These are phyloP conservation scores for Agaricus blazei DNA, from an alignment of 768 basidiomycete genomes.

Conservation along the genomic window DNA sequence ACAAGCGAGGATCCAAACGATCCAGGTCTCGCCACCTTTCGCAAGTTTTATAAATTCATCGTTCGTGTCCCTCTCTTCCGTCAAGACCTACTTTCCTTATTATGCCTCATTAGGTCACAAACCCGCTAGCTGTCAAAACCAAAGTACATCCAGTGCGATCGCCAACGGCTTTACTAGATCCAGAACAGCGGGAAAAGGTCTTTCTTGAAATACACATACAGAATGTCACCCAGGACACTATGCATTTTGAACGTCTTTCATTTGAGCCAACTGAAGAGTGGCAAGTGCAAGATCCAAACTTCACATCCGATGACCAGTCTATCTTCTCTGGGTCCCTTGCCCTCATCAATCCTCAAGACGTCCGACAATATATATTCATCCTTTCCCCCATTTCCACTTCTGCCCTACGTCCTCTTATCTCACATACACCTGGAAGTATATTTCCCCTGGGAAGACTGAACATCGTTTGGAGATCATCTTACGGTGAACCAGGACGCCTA, in stretches of 20 bases:
- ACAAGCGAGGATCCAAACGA: conserved; percentile 47
- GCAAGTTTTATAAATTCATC: conserved; percentile 89
- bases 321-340: conserved; percentile 61
- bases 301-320: conserved; percentile 18
- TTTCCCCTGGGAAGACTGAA: conserved; percentile 85
- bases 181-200: conserved; percentile 68
- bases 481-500: conserved; percentile 82
- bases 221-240: conserved; percentile 71
- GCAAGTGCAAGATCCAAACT: conserved; percentile 53
- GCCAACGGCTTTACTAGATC: conserved; percentile 63
- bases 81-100: neutral
- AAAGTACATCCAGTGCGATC: conserved; percentile 80
- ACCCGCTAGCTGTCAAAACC: conserved; percentile 92
- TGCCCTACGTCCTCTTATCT: conserved; percentile 40
- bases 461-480: conserved; percentile 81
- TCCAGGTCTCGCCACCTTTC: conserved; percentile 60
- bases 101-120: conserved; percentile 63
- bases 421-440: conserved; percentile 51
- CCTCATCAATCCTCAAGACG: conserved; percentile 79
- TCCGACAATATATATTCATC: conserved; percentile 85
- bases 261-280: conserved; percentile 72
- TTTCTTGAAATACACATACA: conserved; percentile 93
- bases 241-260: conserved; percentile 78
- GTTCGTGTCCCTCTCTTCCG: conserved; percentile 39
- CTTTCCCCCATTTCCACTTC: conserved; percentile 48